phyloP scores from a whole-genome alignment of 495 filamentous ascomycete genomes.

The Jackrogersella multiformis region DNA sequence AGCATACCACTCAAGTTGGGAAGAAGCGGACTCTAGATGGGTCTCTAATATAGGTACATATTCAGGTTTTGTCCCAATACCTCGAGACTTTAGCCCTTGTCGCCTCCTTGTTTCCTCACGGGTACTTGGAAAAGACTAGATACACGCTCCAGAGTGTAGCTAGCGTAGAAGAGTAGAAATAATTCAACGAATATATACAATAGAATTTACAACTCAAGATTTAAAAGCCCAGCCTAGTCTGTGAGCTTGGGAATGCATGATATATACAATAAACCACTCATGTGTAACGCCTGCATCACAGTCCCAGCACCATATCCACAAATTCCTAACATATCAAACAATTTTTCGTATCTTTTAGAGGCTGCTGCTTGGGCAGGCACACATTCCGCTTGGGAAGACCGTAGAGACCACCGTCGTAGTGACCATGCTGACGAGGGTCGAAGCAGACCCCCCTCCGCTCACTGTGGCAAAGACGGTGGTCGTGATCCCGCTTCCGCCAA shows the following conservation, averaged over 20 bases:
- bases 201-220: conserved; percentile 13
- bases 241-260: neutral
- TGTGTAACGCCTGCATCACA: conserved; percentile 10
- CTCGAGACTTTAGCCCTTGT: too few relatives aligned
- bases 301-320: neutral
- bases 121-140: too few relatives aligned
- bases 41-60: too few relatives aligned
- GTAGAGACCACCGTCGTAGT: conserved; percentile 30
- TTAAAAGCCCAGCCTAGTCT: neutral
- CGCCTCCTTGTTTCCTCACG: too few relatives aligned
- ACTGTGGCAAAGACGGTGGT: conserved; percentile 24
- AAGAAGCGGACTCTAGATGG: neutral
- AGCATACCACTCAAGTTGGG: neutral
- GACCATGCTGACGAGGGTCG: conserved; percentile 27
- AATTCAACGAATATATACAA: conserved; percentile 11
- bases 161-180: neutral
- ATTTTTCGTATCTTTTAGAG: conserved; percentile 1
- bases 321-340: neutral
- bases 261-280: neutral
- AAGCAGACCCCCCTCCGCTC: conserved; percentile 15
- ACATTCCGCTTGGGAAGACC: conserved; percentile 27
- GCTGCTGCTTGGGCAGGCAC: conserved; percentile 21
- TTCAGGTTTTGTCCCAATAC: too few relatives aligned
- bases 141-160: too few relatives aligned
- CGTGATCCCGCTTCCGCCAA: neutral